These are phyloP conservation scores for Mycena sanguinolenta DNA, from an alignment of 768 basidiomycete genomes.

Conservation along the genomic window DNA sequence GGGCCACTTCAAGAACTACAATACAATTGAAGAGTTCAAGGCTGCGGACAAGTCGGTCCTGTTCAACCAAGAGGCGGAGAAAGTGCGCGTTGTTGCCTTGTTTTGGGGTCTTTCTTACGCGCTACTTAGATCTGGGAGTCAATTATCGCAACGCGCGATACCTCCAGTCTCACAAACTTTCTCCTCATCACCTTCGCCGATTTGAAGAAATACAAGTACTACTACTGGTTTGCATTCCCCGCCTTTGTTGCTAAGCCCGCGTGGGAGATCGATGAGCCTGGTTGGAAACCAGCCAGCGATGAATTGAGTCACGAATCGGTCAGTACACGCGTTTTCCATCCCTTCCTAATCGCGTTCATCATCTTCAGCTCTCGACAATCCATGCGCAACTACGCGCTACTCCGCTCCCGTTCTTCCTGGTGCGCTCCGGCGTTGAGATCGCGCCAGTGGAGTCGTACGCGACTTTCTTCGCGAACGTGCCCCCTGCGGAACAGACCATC, in stretches of 20 bases:
- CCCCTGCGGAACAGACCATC: conserved; percentile 58
- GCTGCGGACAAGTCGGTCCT: conserved; percentile 89
- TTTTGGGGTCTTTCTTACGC: conserved; percentile 7
- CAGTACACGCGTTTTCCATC: conserved; percentile 7
- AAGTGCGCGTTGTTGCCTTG: conserved; percentile 59
- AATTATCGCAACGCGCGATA: conserved; percentile 64
- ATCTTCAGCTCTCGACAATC: conserved; percentile 63
- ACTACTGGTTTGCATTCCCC: conserved; percentile 98
- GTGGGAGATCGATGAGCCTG: conserved; percentile 82
- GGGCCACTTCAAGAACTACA: conserved; percentile 94
- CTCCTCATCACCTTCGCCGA: conserved; percentile 95
- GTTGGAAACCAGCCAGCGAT: conserved; percentile 67
- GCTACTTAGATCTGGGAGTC: conserved; percentile 75
- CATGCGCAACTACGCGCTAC: conserved; percentile 60
- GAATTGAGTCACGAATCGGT: conserved; percentile 61
- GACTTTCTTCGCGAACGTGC: conserved; percentile 65
- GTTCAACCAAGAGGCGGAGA: conserved; percentile 79
- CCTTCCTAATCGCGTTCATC: conserved; percentile 1
- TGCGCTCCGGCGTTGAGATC: conserved; percentile 59
- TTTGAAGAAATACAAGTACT: conserved; percentile 97
- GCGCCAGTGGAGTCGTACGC: conserved; percentile 70
- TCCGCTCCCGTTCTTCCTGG: conserved; percentile 72
- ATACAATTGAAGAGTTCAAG: conserved; percentile 97
- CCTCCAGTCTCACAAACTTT: conserved; percentile 78
- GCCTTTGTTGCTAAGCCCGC: conserved; percentile 91